These are phyloP conservation scores for Neoarthrinium moseri DNA, from an alignment of 2,329 filamentous ascomycete species.

Conservation along the genomic window DNA sequence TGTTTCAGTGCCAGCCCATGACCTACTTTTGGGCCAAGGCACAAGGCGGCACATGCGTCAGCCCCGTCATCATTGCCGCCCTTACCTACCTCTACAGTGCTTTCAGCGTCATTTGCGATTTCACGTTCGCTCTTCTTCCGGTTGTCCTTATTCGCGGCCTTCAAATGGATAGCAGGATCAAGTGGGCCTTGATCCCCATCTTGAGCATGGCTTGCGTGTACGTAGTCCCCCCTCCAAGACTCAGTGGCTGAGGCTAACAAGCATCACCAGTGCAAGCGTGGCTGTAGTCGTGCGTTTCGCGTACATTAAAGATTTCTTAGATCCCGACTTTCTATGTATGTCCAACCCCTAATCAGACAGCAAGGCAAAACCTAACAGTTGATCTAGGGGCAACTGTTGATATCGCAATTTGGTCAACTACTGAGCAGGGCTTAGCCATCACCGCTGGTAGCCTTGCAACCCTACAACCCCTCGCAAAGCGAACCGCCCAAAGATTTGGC, in stretches of 20 bases:
- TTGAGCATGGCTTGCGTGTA: slow-evolving; percentile 45
- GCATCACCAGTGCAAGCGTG: slow-evolving; percentile 17
- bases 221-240: neutral
- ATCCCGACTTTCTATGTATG: slow-evolving; percentile 19
- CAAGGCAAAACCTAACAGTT: neutral
- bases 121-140: slow-evolving; percentile 39
- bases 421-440: slow-evolving; percentile 31
- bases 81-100: slow-evolving; percentile 42
- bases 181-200: slow-evolving; percentile 42
- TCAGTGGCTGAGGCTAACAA: neutral
- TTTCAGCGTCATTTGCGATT: slow-evolving; percentile 36
- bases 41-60: slow-evolving; percentile 22
- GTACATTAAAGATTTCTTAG: slow-evolving; percentile 15
- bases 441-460: slow-evolving; percentile 26
- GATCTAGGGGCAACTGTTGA: slow-evolving; percentile 13
- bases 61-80: slow-evolving; percentile 36
- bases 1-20: slow-evolving; percentile 19
- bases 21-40: slow-evolving; percentile 19
- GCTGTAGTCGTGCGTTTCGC: slow-evolving; percentile 20
- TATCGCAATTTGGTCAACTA: slow-evolving; percentile 29
- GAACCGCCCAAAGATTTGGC: slow-evolving; percentile 29
- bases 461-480: slow-evolving; percentile 28
- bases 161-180: slow-evolving; percentile 45
- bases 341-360: neutral
- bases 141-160: slow-evolving; percentile 46